Conservation (phyloP, 2,329 filamentous ascomycete genomes). For the Aplosporella prunicola region DNA sequence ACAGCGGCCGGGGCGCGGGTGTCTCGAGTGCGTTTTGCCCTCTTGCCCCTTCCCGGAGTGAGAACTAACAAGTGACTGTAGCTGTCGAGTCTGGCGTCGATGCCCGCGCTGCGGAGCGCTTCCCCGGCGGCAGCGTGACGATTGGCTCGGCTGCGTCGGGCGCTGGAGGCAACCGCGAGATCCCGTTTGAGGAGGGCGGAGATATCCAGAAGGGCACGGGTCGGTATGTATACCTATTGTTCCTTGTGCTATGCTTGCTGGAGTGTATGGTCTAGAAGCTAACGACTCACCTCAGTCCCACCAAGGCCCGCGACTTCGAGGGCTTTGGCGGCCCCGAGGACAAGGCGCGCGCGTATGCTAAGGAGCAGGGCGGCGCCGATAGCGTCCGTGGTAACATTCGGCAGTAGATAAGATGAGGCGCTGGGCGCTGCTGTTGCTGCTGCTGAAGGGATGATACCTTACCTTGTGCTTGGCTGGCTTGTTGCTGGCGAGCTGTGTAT, state of each 20-base stretch:
- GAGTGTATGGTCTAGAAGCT: background rate
- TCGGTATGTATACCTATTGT: conserved; percentile 20
- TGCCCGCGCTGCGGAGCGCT: conserved; percentile 29
- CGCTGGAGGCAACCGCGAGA: conserved; percentile 38
- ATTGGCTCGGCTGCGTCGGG: conserved; percentile 37
- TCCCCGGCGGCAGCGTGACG: conserved; percentile 36
- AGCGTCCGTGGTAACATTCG: conserved; percentile 32
- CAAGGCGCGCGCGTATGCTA: conserved; percentile 29
- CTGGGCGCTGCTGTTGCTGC: too few relatives aligned
- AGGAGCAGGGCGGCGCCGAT: conserved; percentile 32
- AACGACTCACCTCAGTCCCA: conserved; percentile 20
- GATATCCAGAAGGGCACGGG: conserved; percentile 32
- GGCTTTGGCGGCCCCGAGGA: conserved; percentile 40
- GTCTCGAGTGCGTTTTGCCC: conserved; percentile 28
- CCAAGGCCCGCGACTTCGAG: conserved; percentile 41
- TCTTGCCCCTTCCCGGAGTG: background rate
- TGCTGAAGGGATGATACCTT: too few relatives aligned
- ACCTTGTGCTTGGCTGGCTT: too few relatives aligned
- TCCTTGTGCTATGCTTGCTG: background rate
- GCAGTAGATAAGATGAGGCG: too few relatives aligned
- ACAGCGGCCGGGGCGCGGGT: conserved; percentile 17
- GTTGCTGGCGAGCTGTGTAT: too few relatives aligned
- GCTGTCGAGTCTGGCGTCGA: conserved; percentile 41
- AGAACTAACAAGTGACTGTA: conserved; percentile 14
- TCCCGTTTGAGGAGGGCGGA: conserved; percentile 39